Base-by-base conservation (phyloP, 108 stramenopile species). In the Poteriospumella lacustris region DNA sequence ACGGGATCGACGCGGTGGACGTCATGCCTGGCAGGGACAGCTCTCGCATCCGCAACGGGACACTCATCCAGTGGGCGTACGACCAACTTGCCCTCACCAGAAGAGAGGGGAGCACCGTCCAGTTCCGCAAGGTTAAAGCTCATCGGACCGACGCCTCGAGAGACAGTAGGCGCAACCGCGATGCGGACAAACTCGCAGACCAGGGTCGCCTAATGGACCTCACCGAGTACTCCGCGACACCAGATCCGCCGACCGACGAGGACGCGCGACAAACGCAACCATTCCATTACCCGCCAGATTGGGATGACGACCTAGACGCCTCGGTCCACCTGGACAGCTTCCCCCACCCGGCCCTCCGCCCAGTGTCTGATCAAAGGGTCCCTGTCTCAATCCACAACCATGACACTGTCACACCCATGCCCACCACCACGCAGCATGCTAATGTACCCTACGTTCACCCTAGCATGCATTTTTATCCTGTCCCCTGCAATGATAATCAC, bases 121-220 rank as follows among this genome's bases (percentile, higher is more conserved):
- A 52, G 47, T 52, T 52, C 47, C 47, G 47, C 47, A 52, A 52
- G 47, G 47, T 52, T 52, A 52, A 52, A 52, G 47, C 47, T 52
- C 47, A 52, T 52, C 47, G 47, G 47, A 52, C 47, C 47, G 47
- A 52, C 47, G 47, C 47, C 47, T 52, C 47, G 47, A 52, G 47
- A 52, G 47, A 52, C 47, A 52, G 47, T 52, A 52, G 47, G 47
- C 47, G 47, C 47, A 52, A 52, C 47, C 47, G 47, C 47, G 47
- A 52, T 52, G 47, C 47, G 47, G 47, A 52, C 47, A 52, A 52
- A 52, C 47, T 52, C 47, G 47, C 47, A 52, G 47, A 52, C 47
- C 47, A 52, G 47, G 47, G 47, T 52, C 47, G 47, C 47, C 47
- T 52, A 52, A 52, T 52, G 47, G 47, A 52, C 47, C 47, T 52